phyloP scores from a whole-genome alignment of 2,329 filamentous ascomycete genomes.

The Penicillium oxalicum region DNA sequence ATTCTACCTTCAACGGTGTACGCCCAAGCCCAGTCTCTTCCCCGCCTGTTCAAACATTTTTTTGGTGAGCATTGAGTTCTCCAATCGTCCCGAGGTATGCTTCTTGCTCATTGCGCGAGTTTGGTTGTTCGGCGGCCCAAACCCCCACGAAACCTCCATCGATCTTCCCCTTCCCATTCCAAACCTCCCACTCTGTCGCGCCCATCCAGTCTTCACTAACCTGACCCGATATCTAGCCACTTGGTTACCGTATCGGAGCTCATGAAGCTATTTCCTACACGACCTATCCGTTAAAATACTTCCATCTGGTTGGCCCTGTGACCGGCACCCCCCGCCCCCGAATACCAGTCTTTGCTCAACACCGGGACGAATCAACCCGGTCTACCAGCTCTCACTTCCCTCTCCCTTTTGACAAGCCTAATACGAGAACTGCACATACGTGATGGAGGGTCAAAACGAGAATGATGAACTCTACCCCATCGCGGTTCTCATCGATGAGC shows the following conservation, averaged over 20 bases:
- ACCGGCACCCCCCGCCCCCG: constrained; percentile 13
- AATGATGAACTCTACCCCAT: constrained; percentile 99
- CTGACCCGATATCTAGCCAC: constrained; percentile 3
- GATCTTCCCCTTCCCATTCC: constrained; percentile 24
- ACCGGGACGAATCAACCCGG: constrained; percentile 27
- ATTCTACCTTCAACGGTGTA: background rate
- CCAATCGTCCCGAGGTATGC: constrained; percentile 26
- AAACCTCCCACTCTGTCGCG: constrained; percentile 13
- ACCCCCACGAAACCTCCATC: constrained; percentile 36
- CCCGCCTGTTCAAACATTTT: background rate
- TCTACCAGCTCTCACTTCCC: constrained; percentile 13
- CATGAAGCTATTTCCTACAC: constrained; percentile 7
- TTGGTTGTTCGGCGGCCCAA: constrained; percentile 28
- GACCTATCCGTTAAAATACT: constrained; percentile 8
- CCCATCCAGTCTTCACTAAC: constrained; percentile 16
- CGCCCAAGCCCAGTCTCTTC: background rate
- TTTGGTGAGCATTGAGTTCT: constrained; percentile 4
- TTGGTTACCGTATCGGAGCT: constrained; percentile 7
- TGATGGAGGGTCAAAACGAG: constrained; percentile 86
- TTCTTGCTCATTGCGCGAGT: constrained; percentile 15
- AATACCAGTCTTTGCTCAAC: constrained; percentile 29
- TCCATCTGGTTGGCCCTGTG: constrained; percentile 11
- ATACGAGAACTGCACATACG: constrained; percentile 34
- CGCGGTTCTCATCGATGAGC: constrained; percentile 97
- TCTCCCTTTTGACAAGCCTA: constrained; percentile 14